Evolutionary conservation across 108 stramenopile genomes (phyloP), one percentile per base, ranked within the genome.

Genomic region (Stephanodiscus minutulus): DNA sequence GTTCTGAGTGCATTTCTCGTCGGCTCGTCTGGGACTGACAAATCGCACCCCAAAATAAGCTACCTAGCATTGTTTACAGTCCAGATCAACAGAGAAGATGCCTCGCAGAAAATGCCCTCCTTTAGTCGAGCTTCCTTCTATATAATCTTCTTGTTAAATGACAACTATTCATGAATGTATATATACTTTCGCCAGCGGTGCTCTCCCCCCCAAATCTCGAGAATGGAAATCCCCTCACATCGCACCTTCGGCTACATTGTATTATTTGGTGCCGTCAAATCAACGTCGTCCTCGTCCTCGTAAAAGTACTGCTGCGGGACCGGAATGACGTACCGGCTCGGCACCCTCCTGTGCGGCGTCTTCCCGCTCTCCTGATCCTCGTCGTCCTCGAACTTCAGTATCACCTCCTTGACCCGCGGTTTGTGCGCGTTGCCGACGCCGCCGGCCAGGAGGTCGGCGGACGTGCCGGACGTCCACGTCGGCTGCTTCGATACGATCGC

Each of bases 311-410:
- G 61, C 20, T 79, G 54, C 0, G 95, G 95, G 22, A 91, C 60
- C 0, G 91, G 96, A 70, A 99, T 92, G 41, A 99, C 97, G 80
- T 98, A 97, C 10, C 97, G 82, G 36, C 87, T 82, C 0, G 96
- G 94, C 7, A 99, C 95, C 7, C 97, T 86, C 21, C 98, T 77
- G 61, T 95, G 91, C 9, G 97, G 97, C 28, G 97, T 98, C 48
- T 87, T 80, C 21, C 97, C 98, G 36, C 76, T 73, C 17, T 86
- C 81, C 52, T 93, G 86, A 75, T 97, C 97, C 36, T 96, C 95
- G 78, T 99, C 98, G 75, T 97, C 95, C 66, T 97, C 95, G 73
- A 98, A 98, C 71, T 96, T 94, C 63, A 99, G 81, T 61, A 96
- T 91, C 39, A 97, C 93, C 61, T 98, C 97, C 74, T 95, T 88